These are phyloP conservation scores for Pseudocercospora vitis DNA, from an alignment of 2,329 filamentous ascomycete species.

Conservation along the genomic window DNA sequence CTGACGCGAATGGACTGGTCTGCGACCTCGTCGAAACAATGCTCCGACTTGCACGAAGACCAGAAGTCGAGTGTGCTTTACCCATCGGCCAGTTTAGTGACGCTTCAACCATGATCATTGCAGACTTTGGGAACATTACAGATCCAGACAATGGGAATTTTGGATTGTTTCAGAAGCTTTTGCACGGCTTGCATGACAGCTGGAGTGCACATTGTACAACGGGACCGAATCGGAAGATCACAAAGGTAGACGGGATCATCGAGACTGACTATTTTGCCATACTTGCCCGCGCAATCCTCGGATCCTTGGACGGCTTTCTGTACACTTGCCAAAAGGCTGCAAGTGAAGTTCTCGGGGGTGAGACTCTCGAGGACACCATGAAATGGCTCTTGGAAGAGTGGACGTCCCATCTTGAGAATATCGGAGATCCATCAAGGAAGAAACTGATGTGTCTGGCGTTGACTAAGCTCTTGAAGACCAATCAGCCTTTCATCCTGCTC, in stretches of 20 bases:
- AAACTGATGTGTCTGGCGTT: conserved; percentile 74
- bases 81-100: conserved; percentile 20
- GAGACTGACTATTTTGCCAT: conserved; percentile 85
- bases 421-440: conserved; percentile 63
- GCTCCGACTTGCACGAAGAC: conserved; percentile 47
- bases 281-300: conserved; percentile 73
- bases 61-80: conserved; percentile 26
- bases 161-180: conserved; percentile 57
- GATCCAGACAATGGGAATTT: conserved; percentile 37
- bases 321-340: conserved; percentile 48
- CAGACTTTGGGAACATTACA: conserved; percentile 17
- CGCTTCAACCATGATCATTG: conserved; percentile 20
- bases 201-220: conserved; percentile 75
- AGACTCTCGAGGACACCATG: conserved; percentile 40
- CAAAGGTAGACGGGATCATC: conserved; percentile 70
- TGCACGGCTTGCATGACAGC: conserved; percentile 45
- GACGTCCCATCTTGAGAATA: conserved; percentile 69
- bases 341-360: conserved; percentile 13
- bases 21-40: conserved; percentile 49
- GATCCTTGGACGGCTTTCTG: conserved; percentile 68
- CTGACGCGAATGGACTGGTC: conserved; percentile 50
- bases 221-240: conserved; percentile 71
- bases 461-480: conserved; percentile 68
- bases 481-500: conserved; percentile 46
- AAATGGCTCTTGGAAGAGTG: conserved; percentile 56